phyloP scores from a whole-genome alignment of 2,329 filamentous ascomycete species.

The Xylariaceae sp. region DNA sequence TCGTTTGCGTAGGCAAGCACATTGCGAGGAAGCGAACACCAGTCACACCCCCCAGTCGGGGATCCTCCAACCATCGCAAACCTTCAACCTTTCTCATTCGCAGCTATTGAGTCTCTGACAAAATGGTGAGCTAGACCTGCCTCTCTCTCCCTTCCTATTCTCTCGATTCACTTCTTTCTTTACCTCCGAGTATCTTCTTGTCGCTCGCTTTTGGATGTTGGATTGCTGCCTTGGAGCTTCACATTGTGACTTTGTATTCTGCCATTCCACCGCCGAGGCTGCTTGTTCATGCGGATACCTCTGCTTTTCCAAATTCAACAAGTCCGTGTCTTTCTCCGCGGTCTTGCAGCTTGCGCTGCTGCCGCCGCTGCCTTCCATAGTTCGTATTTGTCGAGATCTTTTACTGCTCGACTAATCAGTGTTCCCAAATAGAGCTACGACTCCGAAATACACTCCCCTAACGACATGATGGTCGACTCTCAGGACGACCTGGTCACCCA shows the following conservation, averaged over 20 bases:
- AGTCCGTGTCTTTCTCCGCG: too few relatives aligned
- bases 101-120: constrained; percentile 1
- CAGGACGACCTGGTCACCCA: constrained; percentile 54
- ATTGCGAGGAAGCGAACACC: too few relatives aligned
- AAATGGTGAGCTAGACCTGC: constrained; percentile 19
- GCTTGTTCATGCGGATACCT: too few relatives aligned
- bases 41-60: too few relatives aligned
- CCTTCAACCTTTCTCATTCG: too few relatives aligned
- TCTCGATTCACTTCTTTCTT: constrained; percentile 1
- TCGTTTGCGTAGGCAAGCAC: too few relatives aligned
- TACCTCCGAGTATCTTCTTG: constrained; percentile 4
- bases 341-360: too few relatives aligned
- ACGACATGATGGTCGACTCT: constrained; percentile 55
- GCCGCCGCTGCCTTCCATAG: not conserved
- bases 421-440: constrained; percentile 46
- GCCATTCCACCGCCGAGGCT: too few relatives aligned
- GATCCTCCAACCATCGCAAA: too few relatives aligned
- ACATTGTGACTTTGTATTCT: too few relatives aligned
- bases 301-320: too few relatives aligned
- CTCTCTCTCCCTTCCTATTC: constrained; percentile 2
- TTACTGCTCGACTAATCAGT: constrained; percentile 19
- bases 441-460: constrained; percentile 50
- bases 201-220: not conserved
- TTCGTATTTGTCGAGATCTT: not conserved
- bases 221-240: not conserved